Percentiles rank a stretch among this genome's conserved stretches.
Conservation (phyloP, 1,284 basidiomycete species). For the Austropuccinia psidii region DNA sequence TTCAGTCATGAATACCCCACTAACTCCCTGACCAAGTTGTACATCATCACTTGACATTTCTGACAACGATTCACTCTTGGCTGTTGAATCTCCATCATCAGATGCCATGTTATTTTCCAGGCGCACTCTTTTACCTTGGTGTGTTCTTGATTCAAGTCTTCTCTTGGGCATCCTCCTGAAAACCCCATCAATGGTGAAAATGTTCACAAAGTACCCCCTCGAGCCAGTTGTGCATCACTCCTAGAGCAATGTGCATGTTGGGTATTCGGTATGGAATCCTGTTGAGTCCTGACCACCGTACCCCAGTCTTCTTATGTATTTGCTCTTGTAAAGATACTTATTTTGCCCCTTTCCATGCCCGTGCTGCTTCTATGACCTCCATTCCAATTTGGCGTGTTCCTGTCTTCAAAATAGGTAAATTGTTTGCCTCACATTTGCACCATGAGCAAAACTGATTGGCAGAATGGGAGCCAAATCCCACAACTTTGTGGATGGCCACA, state of each 20-base stretch:
- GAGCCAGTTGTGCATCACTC: constrained; percentile 26
- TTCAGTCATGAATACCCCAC: too few relatives aligned
- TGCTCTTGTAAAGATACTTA: background rate
- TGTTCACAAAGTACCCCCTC: constrained; percentile 7
- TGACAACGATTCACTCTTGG: too few relatives aligned
- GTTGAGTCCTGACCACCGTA: constrained; percentile 19
- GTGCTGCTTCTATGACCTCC: background rate
- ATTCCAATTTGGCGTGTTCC: too few relatives aligned
- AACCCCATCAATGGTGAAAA: background rate
- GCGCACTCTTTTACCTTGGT: too few relatives aligned
- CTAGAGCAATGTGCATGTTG: background rate
- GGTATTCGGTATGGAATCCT: background rate
- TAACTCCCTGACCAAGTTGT: too few relatives aligned
- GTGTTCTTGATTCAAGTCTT: too few relatives aligned
- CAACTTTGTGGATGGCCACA: constrained; percentile 11
- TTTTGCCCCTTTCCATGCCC: background rate
- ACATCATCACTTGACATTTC: too few relatives aligned
- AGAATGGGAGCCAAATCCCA: constrained; percentile 4
- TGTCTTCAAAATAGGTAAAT: too few relatives aligned
- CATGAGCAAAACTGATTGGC: constrained; percentile 3
- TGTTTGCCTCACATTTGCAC: too few relatives aligned
- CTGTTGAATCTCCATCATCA: too few relatives aligned
- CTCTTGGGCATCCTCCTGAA: too few relatives aligned
- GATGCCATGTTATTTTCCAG: too few relatives aligned
- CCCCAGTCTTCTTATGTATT: background rate